Conservation (phyloP, 2,329 filamentous ascomycete genomes). For the Cryphonectria radicalis region DNA sequence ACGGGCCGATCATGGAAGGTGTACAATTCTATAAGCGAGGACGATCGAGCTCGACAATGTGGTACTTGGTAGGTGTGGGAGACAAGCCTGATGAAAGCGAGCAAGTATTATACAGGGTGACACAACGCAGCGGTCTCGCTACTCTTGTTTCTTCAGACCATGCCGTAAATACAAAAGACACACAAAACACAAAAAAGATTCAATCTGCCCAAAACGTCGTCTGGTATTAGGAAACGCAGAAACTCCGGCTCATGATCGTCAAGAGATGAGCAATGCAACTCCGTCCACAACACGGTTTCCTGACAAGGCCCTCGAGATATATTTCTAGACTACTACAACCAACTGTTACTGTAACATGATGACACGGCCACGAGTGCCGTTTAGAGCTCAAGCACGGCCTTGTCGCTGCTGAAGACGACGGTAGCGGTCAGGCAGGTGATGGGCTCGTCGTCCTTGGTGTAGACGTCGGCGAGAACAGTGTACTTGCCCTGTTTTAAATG, state of each 20-base stretch:
- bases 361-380: neutral
- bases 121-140: constrained; percentile 1
- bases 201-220: neutral
- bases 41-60: neutral
- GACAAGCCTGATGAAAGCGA: neutral
- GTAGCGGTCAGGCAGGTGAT: constrained; percentile 87
- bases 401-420: constrained; percentile 61
- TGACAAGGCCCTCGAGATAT: neutral
- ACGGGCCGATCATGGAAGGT: neutral
- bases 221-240: constrained; percentile 22
- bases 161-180: neutral
- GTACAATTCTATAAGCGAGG: neutral
- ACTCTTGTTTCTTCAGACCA: constrained; percentile 7
- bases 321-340: neutral
- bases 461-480: constrained; percentile 85
- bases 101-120: neutral
- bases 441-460: constrained; percentile 69
- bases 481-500: constrained; percentile 73
- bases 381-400: constrained; percentile 28
- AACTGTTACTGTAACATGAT: neutral
- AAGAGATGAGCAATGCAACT: constrained; percentile 25
- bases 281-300: constrained; percentile 12
- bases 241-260: constrained; percentile 28
- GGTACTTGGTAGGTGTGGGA: neutral
- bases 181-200: constrained; percentile 1